These are phyloP conservation scores for Saccharomyces hybrid DNA, from an alignment of 1,139 yeast genomes.

Conservation along the genomic window DNA sequence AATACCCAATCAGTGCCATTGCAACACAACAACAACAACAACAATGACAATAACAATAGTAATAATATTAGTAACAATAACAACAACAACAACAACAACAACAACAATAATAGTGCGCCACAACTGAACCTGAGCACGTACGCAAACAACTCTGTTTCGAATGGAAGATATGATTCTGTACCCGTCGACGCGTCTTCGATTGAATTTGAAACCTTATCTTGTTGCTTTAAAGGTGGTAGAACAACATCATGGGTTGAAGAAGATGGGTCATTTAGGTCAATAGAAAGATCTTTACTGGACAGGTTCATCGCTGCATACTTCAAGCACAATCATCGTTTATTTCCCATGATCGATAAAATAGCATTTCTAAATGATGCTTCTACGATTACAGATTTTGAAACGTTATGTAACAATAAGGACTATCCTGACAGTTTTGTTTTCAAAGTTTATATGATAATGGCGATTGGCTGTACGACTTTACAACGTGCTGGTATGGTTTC, in stretches of 20 bases:
- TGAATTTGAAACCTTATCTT: slow-evolving; percentile 25
- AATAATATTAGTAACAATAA: slow-evolving; percentile 5
- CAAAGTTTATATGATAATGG: slow-evolving; percentile 43
- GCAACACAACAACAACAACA: slow-evolving; percentile 1
- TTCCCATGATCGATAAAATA: slow-evolving; percentile 38
- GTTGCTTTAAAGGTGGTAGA: slow-evolving; percentile 27
- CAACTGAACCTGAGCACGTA: background rate
- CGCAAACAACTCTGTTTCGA: background rate
- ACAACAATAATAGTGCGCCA: background rate
- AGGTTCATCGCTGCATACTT: slow-evolving; percentile 38
- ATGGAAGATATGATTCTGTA: slow-evolving; percentile 1
- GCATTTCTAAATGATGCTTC: slow-evolving; percentile 34
- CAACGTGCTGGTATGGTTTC: slow-evolving; percentile 36
- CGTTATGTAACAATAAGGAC: slow-evolving; percentile 5
- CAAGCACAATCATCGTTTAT: slow-evolving; percentile 38
- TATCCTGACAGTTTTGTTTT: slow-evolving; percentile 29
- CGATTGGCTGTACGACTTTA: slow-evolving; percentile 43
- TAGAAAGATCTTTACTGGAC: slow-evolving; percentile 26
- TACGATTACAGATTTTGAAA: slow-evolving; percentile 29
- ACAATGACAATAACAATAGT: slow-evolving; percentile 1
- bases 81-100: slow-evolving; percentile 3
- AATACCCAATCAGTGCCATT: background rate
- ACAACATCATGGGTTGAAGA: slow-evolving; percentile 20
- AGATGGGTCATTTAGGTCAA: slow-evolving; percentile 16
- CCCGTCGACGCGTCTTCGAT: slow-evolving; percentile 27